Base-by-base conservation (phyloP, 495 filamentous ascomycete genomes). In the Penicillium canescens region DNA sequence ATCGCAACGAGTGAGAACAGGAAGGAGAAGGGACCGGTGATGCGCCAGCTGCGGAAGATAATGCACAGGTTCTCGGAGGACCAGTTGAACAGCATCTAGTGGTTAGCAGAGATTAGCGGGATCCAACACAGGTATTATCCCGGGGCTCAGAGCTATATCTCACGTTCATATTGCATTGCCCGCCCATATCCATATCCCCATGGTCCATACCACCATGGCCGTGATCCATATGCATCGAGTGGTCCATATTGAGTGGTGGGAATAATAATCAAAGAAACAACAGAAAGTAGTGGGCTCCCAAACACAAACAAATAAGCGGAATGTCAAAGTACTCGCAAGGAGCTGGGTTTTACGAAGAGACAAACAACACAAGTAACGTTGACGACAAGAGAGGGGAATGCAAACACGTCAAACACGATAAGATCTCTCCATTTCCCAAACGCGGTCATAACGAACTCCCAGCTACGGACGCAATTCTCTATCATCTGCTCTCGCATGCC, bases 11-110 rank as follows among this genome's bases (percentile, higher is more conserved):
- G 86, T 31, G 92, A 96, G 61, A 89, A 64, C 65, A 96, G 60
- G 26, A 98, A 85, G 7, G 84, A 83, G 21, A 79, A 52, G n/a
- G 84, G 83, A 37, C 83, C 85, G 46, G 74, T 81, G 69, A 98
- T 76, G 65, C 86, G 94, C 94, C 94, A 98, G 74, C 85, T 82
- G 58, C 78, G 85, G 79, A 97, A 98, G 71, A 98, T 80, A 65
- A 98, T 92, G 80, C 94, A 98, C 54, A 98, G 88, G 71, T 97
- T 84, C 41, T 82, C 78, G 14, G 91, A 92, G 61, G 88, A 81
- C 95, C 94, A 98, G 46, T 91, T 98, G 72, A 98, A 98, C 33
- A 97, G 83, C 93, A 96, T 98, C 90, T 95, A 56, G 12, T 14
- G 26, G n/a, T 13, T 28, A 33, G 1, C 26, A 4, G 16, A 41